Evolutionary conservation across 352 stramenopile genomes (phyloP), one percentile per base, ranked within the genome.

Genomic region (Phytopythium delawarense): DNA sequence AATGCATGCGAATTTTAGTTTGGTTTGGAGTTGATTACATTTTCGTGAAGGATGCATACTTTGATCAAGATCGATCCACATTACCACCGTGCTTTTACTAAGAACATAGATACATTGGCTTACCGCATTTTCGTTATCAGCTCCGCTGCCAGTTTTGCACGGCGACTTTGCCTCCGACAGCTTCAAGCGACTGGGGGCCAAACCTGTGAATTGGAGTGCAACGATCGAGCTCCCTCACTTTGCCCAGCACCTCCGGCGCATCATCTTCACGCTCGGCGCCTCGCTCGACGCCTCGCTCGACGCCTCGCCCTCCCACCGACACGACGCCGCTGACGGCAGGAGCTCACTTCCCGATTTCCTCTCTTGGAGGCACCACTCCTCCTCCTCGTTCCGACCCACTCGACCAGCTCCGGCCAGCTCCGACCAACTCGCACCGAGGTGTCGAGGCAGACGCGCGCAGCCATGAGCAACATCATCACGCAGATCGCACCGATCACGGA

Each of bases 401-500:
- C 34, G 34, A 39, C 32, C 32, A 37, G 32, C 32, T 11, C n/a
- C 48, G 13, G 20, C 9, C 7, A 39, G 25, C 25, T 7, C 20
- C 25, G 23, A 39, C 25, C 49, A n/a, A 4, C 49, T 39, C 23
- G 1, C 28, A 34, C 9, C 28, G 49, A 55, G 18, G 49, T 34
- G 23, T 55, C 34, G 28, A 30, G 18, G n/a, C 49, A 34, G 28
- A 55, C 49, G 21, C 9, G 18, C 28, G 32, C 32, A 5, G 23
- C 28, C 30, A 57, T 57, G 50, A 57, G 50, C 30, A 32, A 42
- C 28, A 57, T 57, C 50, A 42, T 57, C 28, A 76, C 62, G 0
- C 71, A 69, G 53, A 57, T 20, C 15, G 68, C 73, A 20, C 71
- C 71, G 25, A 35, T 57, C 50, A 57, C 50, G 21, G 62, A 74